Evolutionary conservation across 2,329 filamentous ascomycete genomes (phyloP).

Genomic region (Colletotrichum tanaceti): DNA sequence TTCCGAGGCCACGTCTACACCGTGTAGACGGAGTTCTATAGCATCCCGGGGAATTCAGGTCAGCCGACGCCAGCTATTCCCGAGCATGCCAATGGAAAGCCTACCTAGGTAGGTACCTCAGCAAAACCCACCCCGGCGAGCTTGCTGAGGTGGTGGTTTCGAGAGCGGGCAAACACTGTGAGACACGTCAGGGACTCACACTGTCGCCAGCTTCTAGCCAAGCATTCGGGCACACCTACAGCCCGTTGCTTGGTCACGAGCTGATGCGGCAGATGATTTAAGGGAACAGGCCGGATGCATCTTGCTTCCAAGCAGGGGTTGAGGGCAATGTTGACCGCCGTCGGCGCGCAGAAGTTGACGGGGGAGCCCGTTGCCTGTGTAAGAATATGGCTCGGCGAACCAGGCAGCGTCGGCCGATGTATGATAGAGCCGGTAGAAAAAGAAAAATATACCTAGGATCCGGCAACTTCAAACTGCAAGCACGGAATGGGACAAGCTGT

Average conservation of each 20-base stretch:
- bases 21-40: constrained; percentile 12
- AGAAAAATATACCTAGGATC: neutral
- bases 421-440: neutral
- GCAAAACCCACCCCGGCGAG: neutral
- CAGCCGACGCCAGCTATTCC: constrained; percentile 30
- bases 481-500: too few relatives aligned
- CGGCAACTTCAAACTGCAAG: neutral
- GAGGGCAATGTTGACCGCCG: neutral
- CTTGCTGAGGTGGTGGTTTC: neutral
- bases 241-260: constrained; percentile 26
- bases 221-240: constrained; percentile 33
- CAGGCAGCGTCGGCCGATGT: neutral
- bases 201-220: constrained; percentile 22
- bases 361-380: neutral
- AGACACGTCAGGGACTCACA: constrained; percentile 8
- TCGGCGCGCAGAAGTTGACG: constrained; percentile 21
- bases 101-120: too few relatives aligned
- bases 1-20: constrained; percentile 11
- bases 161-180: constrained; percentile 35
- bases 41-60: constrained; percentile 18
- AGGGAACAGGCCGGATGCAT: neutral
- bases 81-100: constrained; percentile 6
- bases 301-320: constrained; percentile 2
- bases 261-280: neutral
- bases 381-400: neutral